Base-by-base conservation (phyloP, 2,329 filamentous ascomycete species). In the Orbilia blumenaviensis region DNA sequence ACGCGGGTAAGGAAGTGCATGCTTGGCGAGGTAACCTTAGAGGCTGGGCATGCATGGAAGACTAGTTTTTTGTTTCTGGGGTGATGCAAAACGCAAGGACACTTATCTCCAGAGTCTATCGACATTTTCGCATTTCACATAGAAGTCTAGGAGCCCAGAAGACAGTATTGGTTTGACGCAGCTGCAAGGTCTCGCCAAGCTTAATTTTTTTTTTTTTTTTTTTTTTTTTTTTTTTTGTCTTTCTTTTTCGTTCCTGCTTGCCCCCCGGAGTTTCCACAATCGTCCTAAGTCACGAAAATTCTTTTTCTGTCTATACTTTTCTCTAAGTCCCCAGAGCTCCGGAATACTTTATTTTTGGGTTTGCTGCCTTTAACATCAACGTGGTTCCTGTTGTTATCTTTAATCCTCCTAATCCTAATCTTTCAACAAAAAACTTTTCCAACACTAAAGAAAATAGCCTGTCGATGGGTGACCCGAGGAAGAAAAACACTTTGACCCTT, bases 11-110 rank as follows among this genome's bases (percentile, higher is more conserved):
- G 38, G 56, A 54, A 50, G 60, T 72, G 46, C 67, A 62, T 21
- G 25, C 67, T 72, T 72, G 67, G 67, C 67, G 18, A 62, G 29
- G 67, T 61, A 72, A 72, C 67, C 44, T 54, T 54, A 71, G 58
- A 63, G 1, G 46, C 66, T 71, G 46, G 66, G 66, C 66, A 41
- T 54, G 56, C 66, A 71, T 50, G 41, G 54, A 68, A 60, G 29
- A 36, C 12, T 23, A 21, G 34, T n/a, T 56, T n/a, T n/a, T 56
- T 50, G 32, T 52, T 42, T 41, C 62, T 66, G 46, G 62, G 62
- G 62, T 54, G 23, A 44, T 52, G 44, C 48, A 41, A 66, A 18
- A 60, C n/a, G 61, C 29, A 44, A 25, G 42, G 48, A 68, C 46
- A 68, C 42, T 64, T 71, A 71, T 56, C 46, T 71, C 66, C 56